Percentiles rank a stretch among this genome's conserved stretches.
These are phyloP conservation scores for Tricladium varicosporioides DNA, from an alignment of 2,329 filamentous ascomycete genomes.

Conservation along the genomic window DNA sequence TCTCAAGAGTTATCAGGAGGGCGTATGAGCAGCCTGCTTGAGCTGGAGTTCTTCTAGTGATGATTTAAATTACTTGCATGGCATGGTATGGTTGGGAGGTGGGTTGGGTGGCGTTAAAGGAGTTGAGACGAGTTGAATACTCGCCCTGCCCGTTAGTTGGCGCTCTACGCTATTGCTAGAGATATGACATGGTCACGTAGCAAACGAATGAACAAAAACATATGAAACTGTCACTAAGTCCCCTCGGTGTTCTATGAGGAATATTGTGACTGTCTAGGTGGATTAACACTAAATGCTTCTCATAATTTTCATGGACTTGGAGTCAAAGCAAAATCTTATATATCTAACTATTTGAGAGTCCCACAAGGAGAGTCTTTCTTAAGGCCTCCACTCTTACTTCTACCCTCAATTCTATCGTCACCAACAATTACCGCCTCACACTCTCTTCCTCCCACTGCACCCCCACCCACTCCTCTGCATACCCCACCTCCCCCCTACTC, in stretches of 20 bases:
- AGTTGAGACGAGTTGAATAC: constrained; percentile 5
- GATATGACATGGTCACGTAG: not conserved
- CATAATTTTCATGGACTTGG: too few relatives aligned
- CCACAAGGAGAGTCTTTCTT: too few relatives aligned
- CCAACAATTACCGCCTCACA: constrained; percentile 10
- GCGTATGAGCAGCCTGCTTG: constrained; percentile 81
- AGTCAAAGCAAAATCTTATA: too few relatives aligned
- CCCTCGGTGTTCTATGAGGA: not conserved
- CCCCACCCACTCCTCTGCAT: constrained; percentile 93
- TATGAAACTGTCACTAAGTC: not conserved
- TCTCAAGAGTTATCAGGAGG: constrained; percentile 74
- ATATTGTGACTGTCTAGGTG: too few relatives aligned
- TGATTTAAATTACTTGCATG: constrained; percentile 21
- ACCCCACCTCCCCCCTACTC: constrained; percentile 64
- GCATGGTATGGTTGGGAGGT: constrained; percentile 24
- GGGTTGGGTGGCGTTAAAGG: constrained; percentile 27
- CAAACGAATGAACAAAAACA: constrained; percentile 8
- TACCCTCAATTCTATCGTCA: too few relatives aligned
- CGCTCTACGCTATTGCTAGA: not conserved
- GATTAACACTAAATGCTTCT: too few relatives aligned
- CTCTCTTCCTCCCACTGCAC: constrained; percentile 91
- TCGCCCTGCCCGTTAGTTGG: too few relatives aligned
- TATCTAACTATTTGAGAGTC: too few relatives aligned
- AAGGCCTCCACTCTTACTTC: too few relatives aligned
- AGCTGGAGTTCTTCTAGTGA: constrained; percentile 13